phyloP scores from a whole-genome alignment of 208 protist species.

The Trypanosoma melophagium region DNA sequence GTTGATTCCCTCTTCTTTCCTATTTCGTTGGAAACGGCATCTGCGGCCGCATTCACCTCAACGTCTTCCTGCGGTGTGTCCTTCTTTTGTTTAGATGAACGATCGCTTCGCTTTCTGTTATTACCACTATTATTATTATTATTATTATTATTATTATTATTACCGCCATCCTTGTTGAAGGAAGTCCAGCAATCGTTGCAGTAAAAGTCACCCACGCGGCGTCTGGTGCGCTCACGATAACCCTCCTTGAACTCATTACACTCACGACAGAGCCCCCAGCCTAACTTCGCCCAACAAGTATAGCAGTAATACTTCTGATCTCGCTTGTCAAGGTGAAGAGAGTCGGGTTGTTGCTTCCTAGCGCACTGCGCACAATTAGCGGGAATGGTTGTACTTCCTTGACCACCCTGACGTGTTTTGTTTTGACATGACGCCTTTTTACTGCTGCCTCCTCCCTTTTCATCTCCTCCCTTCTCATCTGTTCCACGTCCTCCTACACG shows the following conservation, averaged over 20 bases:
- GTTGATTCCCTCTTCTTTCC: too few species aligned
- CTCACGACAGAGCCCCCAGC: slow-evolving; percentile 61
- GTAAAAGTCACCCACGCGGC: slow-evolving; percentile 38
- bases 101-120: not conserved
- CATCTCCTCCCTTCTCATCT: slow-evolving; percentile 2
- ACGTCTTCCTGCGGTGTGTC: not conserved
- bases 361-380: slow-evolving; percentile 56
- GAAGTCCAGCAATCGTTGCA: slow-evolving; percentile 36
- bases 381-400: not conserved
- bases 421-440: not conserved
- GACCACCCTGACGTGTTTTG: not conserved
- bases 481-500: not conserved
- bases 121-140: slow-evolving; percentile 13
- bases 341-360: slow-evolving; percentile 49
- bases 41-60: not conserved
- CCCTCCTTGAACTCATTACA: slow-evolving; percentile 71
- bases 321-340: slow-evolving; percentile 58
- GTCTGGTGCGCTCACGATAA: slow-evolving; percentile 39
- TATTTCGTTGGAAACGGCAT: too few species aligned
- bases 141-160: slow-evolving; percentile 21
- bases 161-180: slow-evolving; percentile 21
- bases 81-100: not conserved
- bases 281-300: slow-evolving; percentile 66
- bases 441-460: slow-evolving; percentile 10
- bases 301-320: slow-evolving; percentile 74